Evolutionary conservation across 164 flowering plant species (phyloP).

Genomic region (Protea cynaroides): DNA sequence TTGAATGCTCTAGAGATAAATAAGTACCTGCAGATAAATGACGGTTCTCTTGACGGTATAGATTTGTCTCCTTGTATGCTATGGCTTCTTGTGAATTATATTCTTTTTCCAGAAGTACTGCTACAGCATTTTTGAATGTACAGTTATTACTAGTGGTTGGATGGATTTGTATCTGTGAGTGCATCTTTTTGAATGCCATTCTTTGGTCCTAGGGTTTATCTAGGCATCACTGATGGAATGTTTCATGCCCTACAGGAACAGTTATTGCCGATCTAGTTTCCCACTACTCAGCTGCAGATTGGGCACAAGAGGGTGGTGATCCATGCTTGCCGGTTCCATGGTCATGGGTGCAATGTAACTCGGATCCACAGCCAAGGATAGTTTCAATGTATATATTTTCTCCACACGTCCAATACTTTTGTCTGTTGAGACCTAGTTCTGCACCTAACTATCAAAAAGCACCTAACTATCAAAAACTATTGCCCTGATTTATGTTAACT

Average conservation of each 20-base stretch:
- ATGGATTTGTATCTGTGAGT: neutral
- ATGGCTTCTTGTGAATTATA: neutral
- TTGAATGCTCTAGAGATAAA: constrained; percentile 94
- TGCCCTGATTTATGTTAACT: neutral
- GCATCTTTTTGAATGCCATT: neutral
- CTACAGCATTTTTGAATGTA: neutral
- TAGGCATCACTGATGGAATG: constrained; percentile 8
- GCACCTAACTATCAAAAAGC: constrained; percentile 1
- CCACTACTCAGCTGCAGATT: constrained; percentile 46
- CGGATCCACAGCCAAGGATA: constrained; percentile 72
- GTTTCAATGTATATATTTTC: constrained; percentile 43
- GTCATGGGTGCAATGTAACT: constrained; percentile 84
- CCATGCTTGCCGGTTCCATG: constrained; percentile 92
- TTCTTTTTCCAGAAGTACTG: constrained; percentile 1
- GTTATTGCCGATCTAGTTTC: constrained; percentile 41
- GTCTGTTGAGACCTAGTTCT: neutral
- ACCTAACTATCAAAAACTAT: neutral
- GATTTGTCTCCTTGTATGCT: neutral
- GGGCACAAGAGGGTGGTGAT: constrained; percentile 97
- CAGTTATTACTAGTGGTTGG: neutral
- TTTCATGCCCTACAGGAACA: constrained; percentile 43
- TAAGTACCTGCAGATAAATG: constrained; percentile 67
- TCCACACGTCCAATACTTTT: neutral
- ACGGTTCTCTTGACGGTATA: constrained; percentile 75
- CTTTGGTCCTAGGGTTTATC: neutral